Conservation (phyloP, 805 yeast genomes). For the Metschnikowia borealis region DNA sequence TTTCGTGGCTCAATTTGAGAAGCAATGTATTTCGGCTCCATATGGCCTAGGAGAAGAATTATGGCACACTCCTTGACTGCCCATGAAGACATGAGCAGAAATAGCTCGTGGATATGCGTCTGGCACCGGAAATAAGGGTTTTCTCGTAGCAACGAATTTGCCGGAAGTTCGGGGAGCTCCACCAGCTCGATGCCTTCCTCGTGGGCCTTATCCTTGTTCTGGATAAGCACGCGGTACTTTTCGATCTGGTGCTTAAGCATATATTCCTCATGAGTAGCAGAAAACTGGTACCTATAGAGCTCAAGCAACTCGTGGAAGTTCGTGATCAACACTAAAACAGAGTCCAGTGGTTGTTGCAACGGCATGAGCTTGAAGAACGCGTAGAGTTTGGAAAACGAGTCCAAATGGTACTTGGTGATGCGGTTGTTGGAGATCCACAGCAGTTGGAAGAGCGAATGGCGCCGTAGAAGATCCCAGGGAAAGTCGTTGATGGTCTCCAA, state of each 20-base stretch:
- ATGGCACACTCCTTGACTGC: conserved; percentile 24
- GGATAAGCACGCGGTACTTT: conserved; percentile 20
- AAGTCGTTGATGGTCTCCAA: conserved; percentile 31
- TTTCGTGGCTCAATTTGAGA: background rate
- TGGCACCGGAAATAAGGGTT: conserved; percentile 31
- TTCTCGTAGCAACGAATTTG: conserved; percentile 25
- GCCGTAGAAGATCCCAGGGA: conserved; percentile 23
- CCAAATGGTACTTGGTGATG: conserved; percentile 17
- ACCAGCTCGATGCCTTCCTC: conserved; percentile 23
- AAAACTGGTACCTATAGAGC: conserved; percentile 30
- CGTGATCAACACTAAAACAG: conserved; percentile 24
- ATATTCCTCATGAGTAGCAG: conserved; percentile 31
- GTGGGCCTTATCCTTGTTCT: conserved; percentile 18
- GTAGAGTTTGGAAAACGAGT: conserved; percentile 28
- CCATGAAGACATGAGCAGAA: conserved; percentile 23
- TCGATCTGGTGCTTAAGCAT: conserved; percentile 31
- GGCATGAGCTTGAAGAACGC: conserved; percentile 17
- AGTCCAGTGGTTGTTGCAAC: conserved; percentile 7
- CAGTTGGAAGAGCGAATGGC: conserved; percentile 19
- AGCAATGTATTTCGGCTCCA: conserved; percentile 25
- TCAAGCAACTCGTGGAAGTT: conserved; percentile 36
- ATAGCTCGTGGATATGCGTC: conserved; percentile 26
- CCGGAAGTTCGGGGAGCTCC: conserved; percentile 27
- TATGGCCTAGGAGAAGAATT: conserved; percentile 27
- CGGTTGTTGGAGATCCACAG: conserved; percentile 19